phyloP scores from a whole-genome alignment of 768 basidiomycete genomes.

The Amanita pallidorosea region DNA sequence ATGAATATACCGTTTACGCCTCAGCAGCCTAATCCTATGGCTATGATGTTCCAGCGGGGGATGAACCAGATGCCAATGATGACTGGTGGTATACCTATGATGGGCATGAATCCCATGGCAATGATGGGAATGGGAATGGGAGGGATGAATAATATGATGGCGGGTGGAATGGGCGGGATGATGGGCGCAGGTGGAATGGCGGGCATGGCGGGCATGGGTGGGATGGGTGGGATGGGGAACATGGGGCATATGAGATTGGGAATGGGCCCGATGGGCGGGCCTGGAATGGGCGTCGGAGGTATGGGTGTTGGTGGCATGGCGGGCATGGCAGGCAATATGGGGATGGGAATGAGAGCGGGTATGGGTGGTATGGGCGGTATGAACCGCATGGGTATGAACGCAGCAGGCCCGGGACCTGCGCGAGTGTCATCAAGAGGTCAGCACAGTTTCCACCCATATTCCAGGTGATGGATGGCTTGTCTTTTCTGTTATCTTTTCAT shows the following conservation, averaged over 20 bases:
- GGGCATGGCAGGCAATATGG: slow-evolving; percentile 15
- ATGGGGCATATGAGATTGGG: slow-evolving; percentile 26
- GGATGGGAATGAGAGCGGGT: slow-evolving; percentile 11
- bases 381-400: slow-evolving; percentile 6
- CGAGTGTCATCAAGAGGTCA: slow-evolving; percentile 42
- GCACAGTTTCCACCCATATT: slow-evolving; percentile 57
- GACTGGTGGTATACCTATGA: slow-evolving; percentile 23
- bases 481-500: not conserved
- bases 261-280: slow-evolving; percentile 21
- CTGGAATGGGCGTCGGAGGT: slow-evolving; percentile 12
- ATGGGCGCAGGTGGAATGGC: slow-evolving; percentile 16
- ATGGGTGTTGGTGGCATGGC: slow-evolving; percentile 12
- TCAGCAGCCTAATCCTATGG: slow-evolving; percentile 34
- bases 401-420: slow-evolving; percentile 34
- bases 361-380: slow-evolving; percentile 12
- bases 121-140: slow-evolving; percentile 31
- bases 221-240: slow-evolving; percentile 27
- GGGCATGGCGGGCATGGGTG: slow-evolving; percentile 14
- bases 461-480: slow-evolving; percentile 24
- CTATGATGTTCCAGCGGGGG: slow-evolving; percentile 47
- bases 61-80: slow-evolving; percentile 37
- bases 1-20: slow-evolving; percentile 18
- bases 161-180: slow-evolving; percentile 14
- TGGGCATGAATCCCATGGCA: slow-evolving; percentile 39
- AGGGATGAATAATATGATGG: slow-evolving; percentile 22